phyloP scores from a whole-genome alignment of 2,329 filamentous ascomycete species.

The Arthroderma uncinatum region DNA sequence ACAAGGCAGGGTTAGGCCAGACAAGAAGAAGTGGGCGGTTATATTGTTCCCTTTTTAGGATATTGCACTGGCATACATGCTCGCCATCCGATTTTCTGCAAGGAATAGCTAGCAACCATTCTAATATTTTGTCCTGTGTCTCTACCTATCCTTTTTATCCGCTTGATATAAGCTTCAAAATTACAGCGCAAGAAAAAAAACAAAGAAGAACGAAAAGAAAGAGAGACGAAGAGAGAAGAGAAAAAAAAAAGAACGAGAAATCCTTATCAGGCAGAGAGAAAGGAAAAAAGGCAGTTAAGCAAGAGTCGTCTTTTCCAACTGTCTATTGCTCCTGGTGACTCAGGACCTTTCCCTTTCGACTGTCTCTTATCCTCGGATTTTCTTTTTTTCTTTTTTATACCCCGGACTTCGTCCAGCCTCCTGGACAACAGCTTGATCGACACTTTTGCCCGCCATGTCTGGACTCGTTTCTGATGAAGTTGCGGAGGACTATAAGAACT shows the following conservation, averaged over 20 bases:
- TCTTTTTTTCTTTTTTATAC: conserved; percentile 26
- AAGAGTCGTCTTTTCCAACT: background rate
- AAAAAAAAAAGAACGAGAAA: conserved; percentile 14
- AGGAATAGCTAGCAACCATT: conserved; percentile 39
- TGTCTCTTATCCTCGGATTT: conserved; percentile 21
- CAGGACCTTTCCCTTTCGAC: background rate
- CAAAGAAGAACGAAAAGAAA: conserved; percentile 14
- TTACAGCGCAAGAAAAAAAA: background rate
- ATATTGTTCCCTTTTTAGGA: conserved; percentile 17
- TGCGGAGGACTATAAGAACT: conserved; percentile 87
- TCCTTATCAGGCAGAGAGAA: conserved; percentile 11
- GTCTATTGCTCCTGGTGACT: background rate
- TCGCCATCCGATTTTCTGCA: conserved; percentile 30
- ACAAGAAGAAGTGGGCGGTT: background rate
- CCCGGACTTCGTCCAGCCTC: background rate
- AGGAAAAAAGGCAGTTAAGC: conserved; percentile 7
- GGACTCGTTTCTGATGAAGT: conserved; percentile 64
- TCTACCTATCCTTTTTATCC: conserved; percentile 11
- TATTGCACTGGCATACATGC: conserved; percentile 22
- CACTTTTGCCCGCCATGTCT: conserved; percentile 43
- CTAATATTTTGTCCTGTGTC: conserved; percentile 18
- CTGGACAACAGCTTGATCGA: conserved; percentile 1
- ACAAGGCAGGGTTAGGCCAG: background rate
- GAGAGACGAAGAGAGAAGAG: conserved; percentile 16
- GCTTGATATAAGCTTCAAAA: conserved; percentile 2